Conservation (phyloP, 202 grass and related monocot genomes). For the Carex arenaria region DNA sequence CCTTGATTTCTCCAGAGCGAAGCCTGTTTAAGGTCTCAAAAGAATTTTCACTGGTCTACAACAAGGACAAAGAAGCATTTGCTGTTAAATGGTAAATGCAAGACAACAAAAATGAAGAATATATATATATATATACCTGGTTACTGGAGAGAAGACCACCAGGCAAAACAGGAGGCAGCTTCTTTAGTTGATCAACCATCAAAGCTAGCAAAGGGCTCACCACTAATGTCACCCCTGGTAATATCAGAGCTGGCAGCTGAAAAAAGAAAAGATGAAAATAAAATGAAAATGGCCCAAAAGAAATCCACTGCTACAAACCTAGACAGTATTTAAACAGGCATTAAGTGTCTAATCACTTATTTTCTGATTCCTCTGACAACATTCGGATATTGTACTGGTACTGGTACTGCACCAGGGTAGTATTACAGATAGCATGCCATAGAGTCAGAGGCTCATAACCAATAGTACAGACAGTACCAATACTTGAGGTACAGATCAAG, state of each 20-base stretch:
- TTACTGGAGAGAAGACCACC: conserved; percentile 82
- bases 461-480: not conserved
- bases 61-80: conserved; percentile 16
- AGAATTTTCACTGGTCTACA: conserved; percentile 62
- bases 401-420: not conserved
- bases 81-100: conserved; percentile 8
- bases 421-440: not conserved
- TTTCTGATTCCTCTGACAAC: not conserved
- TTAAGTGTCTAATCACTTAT: not conserved
- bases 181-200: conserved; percentile 92
- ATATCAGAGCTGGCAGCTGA: conserved; percentile 82
- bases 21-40: conserved; percentile 59
- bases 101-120: not conserved
- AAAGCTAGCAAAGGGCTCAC: conserved; percentile 87
- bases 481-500: not conserved
- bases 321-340: not conserved
- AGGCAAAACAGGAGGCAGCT: conserved; percentile 67
- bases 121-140: conserved; percentile 47
- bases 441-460: not conserved
- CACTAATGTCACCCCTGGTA: conserved; percentile 81
- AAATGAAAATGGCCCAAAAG: not conserved
- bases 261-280: conserved; percentile 10
- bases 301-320: not conserved
- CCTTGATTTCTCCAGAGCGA: conserved; percentile 76
- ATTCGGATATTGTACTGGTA: not conserved